A percentile compares a stretch with the other conserved stretches of the same genome.
phyloP scores from a whole-genome alignment of 2,329 filamentous ascomycete genomes.

The Chrysoporthe austroafricana region DNA sequence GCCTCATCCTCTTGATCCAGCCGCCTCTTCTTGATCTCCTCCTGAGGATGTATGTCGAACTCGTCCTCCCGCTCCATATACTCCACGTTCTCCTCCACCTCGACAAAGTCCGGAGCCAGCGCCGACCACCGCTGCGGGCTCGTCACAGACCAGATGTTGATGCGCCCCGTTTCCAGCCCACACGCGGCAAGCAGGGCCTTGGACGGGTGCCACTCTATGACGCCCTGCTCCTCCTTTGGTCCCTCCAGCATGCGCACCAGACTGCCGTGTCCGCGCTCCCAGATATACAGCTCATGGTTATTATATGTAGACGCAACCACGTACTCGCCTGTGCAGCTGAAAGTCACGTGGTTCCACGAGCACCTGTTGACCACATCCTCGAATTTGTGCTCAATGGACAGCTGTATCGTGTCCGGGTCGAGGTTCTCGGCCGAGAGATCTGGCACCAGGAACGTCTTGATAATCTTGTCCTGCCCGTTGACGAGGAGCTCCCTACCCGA shows the following conservation, averaged over 20 bases:
- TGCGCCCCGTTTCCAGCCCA: constrained; percentile 86
- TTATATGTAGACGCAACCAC: constrained; percentile 96
- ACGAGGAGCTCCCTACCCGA: constrained; percentile 88
- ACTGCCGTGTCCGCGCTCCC: constrained; percentile 92
- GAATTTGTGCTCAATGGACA: constrained; percentile 96
- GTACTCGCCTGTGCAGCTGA: constrained; percentile 92
- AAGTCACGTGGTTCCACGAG: constrained; percentile 96
- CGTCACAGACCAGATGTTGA: constrained; percentile 95
- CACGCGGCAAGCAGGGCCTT: constrained; percentile 87
- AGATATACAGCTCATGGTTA: constrained; percentile 98
- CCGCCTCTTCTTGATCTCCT: constrained; percentile 89
- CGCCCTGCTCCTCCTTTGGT: constrained; percentile 92
- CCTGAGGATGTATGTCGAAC: constrained; percentile 95
- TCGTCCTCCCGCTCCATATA: constrained; percentile 96
- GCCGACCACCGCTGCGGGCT: constrained; percentile 97
- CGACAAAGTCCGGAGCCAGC: constrained; percentile 92
- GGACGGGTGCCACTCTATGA: constrained; percentile 96
- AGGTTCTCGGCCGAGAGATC: constrained; percentile 71
- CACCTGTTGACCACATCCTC: constrained; percentile 95
- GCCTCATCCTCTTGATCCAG: constrained; percentile 92
- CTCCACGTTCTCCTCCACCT: constrained; percentile 97
- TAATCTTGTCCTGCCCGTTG: constrained; percentile 93
- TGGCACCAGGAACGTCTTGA: constrained; percentile 88
- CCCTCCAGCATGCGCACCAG: constrained; percentile 96
- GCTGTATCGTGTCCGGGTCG: constrained; percentile 81